Evolutionary conservation across 352 stramenopile genomes (phyloP), one percentile per base, ranked within the genome.

Genomic region (Globisporangium cylindrosporum): DNA sequence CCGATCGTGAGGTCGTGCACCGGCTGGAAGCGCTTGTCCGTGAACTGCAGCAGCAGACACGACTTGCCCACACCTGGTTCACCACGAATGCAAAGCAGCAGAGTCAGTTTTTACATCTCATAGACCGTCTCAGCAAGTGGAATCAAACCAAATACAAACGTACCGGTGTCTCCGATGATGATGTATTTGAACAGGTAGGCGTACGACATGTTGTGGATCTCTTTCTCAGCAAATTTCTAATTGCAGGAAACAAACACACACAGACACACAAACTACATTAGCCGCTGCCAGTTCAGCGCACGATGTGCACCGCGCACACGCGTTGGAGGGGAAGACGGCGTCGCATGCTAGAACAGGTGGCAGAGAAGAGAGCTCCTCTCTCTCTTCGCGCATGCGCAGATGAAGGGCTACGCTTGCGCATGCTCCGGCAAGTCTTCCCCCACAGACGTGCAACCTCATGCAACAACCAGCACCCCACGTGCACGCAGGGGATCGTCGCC

Each of bases 1-100:
- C 97, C 98, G 73, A 99, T 99, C 9, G 98, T 99, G 56, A 99
- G 87, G 73, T 99, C 98, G 73, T 99, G 86, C 43, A 99, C 97
- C 0, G 97, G 97, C 78, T 99, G 97, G 83, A 99, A 99, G 60
- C 98, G 90, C 84, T 99, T 99, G 88, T 99, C 98, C 58, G 98
- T 99, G 86, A 99, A 99, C 83, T 99, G 98, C 68, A 99, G 86
- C 53, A 99, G 83, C 73, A 99, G 89, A 81, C 98, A 99, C 57
- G 97, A 99, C 87, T 99, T 99, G 38, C 98, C 98, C 20, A 99
- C 98, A 60, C 98, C 98, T 99, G 67, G 7, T 10, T 29, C 14
- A 57, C 27, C n/a, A 58, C 25, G 20, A 6, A 27, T 1, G 3
- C 32, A 38, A 32, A 3, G 22, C 25, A 66, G 25, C 25, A 65